Evolutionary conservation across 2,329 filamentous ascomycete genomes (phyloP).

Genomic region (Clonostachys chloroleuca): DNA sequence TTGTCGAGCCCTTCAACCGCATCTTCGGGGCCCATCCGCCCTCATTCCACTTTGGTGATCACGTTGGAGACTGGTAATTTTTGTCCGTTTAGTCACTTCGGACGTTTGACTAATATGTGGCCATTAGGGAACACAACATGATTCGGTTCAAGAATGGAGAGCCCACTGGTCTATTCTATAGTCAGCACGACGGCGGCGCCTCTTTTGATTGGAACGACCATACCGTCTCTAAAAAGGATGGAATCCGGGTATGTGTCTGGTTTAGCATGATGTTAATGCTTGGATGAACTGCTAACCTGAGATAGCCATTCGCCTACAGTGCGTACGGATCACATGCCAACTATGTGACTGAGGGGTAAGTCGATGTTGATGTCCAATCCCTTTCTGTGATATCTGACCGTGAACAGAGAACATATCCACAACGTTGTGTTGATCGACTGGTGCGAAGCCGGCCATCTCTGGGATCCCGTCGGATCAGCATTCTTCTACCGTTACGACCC

Average conservation of each 20-base stretch:
- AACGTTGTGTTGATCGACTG: constrained; percentile 22
- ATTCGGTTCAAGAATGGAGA: constrained; percentile 16
- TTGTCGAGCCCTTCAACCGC: constrained; percentile 13
- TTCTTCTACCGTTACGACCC: constrained; percentile 26
- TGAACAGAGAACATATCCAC: constrained; percentile 21
- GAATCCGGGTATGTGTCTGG: constrained; percentile 13
- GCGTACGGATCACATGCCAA: constrained; percentile 27
- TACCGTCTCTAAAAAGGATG: constrained; percentile 11
- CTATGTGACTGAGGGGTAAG: constrained; percentile 20
- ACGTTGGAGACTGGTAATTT: constrained; percentile 17
- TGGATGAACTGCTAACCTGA: no score
- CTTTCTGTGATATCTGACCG: background rate
- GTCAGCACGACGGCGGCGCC: constrained; percentile 15
- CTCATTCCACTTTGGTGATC: constrained; percentile 14
- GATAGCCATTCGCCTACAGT: constrained; percentile 25
- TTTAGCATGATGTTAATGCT: no score
- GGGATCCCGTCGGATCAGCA: constrained; percentile 26
- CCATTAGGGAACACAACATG: constrained; percentile 23
- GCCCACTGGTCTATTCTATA: constrained; percentile 17
- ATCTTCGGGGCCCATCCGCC: constrained; percentile 8
- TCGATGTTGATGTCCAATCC: background rate
- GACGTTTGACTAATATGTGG: background rate
- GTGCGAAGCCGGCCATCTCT: constrained; percentile 21
- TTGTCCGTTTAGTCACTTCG: background rate
- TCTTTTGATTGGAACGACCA: constrained; percentile 20